A percentile compares a stretch with the other conserved stretches of the same genome.
phyloP scores from a whole-genome alignment of 176 grass and related monocot genomes.

The Aegilops tauschii region DNA sequence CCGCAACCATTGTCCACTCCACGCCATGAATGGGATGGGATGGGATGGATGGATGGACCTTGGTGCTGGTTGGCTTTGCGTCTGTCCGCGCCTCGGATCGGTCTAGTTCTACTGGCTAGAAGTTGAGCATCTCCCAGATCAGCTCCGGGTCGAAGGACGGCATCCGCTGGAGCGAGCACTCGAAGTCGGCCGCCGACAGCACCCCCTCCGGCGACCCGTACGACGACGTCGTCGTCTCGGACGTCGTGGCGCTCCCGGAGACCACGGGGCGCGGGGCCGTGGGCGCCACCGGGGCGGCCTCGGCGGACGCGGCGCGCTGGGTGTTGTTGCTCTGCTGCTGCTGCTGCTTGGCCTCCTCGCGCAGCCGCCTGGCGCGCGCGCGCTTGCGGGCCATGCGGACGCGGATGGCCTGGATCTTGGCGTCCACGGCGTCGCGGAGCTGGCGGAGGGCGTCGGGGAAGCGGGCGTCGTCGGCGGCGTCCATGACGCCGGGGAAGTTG shows the following conservation, averaged over 20 bases:
- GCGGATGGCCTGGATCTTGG: slow-evolving; percentile 94
- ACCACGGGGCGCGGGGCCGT: not conserved
- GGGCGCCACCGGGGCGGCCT: not conserved
- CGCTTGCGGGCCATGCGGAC: slow-evolving; percentile 66
- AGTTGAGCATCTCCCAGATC: slow-evolving; percentile 79
- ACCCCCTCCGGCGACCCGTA: slow-evolving; percentile 32
- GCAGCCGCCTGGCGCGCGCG: slow-evolving; percentile 33
- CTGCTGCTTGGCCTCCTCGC: slow-evolving; percentile 10
- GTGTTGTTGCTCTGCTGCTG: not conserved
- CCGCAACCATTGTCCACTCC: slow-evolving; percentile 3
- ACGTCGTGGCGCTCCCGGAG: slow-evolving; percentile 25
- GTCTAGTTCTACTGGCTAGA: slow-evolving; percentile 31
- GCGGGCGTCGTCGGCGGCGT: not conserved
- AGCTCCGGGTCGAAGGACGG: slow-evolving; percentile 89
- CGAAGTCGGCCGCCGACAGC: slow-evolving; percentile 31
- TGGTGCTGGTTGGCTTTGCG: not conserved
- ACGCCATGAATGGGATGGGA: not conserved
- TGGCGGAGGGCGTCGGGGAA: slow-evolving; percentile 51
- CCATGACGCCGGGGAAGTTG: slow-evolving; percentile 86
- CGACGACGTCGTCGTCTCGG: slow-evolving; percentile 21
- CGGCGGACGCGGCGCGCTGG: not conserved
- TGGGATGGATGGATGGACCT: not conserved
- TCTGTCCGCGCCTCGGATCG: not conserved
- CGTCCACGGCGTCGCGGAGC: slow-evolving; percentile 57
- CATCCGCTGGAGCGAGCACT: slow-evolving; percentile 57